phyloP scores from a whole-genome alignment of 805 yeast genomes.

The Candida ulmi region DNA sequence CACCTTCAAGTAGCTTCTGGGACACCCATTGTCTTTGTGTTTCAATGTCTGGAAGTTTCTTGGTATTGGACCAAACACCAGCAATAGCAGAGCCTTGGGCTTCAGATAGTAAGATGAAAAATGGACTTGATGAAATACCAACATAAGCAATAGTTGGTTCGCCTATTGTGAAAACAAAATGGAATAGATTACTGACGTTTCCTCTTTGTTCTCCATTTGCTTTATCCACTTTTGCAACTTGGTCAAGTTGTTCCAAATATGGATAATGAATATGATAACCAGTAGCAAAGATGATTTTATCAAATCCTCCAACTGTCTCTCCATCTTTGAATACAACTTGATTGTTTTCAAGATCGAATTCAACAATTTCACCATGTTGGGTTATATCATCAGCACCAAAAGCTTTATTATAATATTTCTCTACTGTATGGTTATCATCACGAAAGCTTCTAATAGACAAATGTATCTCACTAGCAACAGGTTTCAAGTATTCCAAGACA shows the following conservation, averaged over 20 bases:
- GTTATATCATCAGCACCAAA: constrained; percentile 6
- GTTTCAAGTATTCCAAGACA: constrained; percentile 31
- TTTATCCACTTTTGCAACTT: constrained; percentile 14
- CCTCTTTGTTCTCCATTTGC: constrained; percentile 10
- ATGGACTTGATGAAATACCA: constrained; percentile 18
- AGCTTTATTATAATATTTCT: too few species aligned
- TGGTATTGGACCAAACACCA: constrained; percentile 5
- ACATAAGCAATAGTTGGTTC: constrained; percentile 34
- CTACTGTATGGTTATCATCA: too few species aligned
- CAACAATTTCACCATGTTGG: constrained; percentile 2
- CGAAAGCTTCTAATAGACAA: constrained; percentile 7
- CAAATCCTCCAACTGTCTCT: constrained; percentile 27
- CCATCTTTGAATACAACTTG: constrained; percentile 11
- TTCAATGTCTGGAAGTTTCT: constrained; percentile 1
- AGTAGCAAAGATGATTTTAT: constrained; percentile 32
- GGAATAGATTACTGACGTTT: constrained; percentile 26
- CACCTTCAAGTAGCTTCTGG: too few species aligned
- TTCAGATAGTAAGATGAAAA: constrained; percentile 2
- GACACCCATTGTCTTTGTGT: constrained; percentile 3
- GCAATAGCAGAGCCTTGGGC: constrained; percentile 6
- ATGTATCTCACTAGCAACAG: constrained; percentile 8
- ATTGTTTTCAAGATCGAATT: constrained; percentile 3
- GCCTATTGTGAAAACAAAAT: constrained; percentile 30
- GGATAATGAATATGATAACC: constrained; percentile 37
- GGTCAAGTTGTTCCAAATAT: constrained; percentile 19